Evolutionary conservation across 2,329 filamentous ascomycete genomes (phyloP), one percentile per base, ranked within the genome.

Genomic region (Colletotrichum siamense): DNA sequence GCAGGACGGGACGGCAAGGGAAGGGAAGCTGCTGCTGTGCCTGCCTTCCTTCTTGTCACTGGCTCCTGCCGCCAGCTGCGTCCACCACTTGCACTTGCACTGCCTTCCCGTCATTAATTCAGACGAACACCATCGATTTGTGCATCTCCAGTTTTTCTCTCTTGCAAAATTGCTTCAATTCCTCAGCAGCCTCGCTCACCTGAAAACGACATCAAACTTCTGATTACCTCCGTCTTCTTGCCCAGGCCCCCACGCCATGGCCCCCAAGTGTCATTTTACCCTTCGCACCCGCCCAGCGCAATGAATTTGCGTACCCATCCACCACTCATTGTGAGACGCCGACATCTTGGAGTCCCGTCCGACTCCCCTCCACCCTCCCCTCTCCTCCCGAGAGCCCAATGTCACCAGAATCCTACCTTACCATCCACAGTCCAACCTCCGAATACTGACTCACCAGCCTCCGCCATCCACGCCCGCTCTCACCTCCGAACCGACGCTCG

Each of bases 181-280:
- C 68, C 57, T 49, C 39, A 30, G 26, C 28, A 36, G 18, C 52
- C 12, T 15, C 57, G 36, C 68, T 63, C 68, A 63, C 68, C 68
- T 70, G 68, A 70, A 70, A 70, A 63, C 24, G 34, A 26, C 57
- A 70, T 70, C 68, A 70, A 70, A 70, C 68, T 52, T 63, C 26
- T 70, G 15, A 63, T 70, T 70, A 70, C 28, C 39, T 44, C 16
- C 39, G n/a, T 26, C 26, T 8, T 18, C 30, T 16, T 44, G 39
- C 65, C 39, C 61, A 65, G 39, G 59, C 39, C 66, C 66, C 65
- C 59, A 73, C 71, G 71, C 71, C 71, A 59, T 73, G 71, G 71
- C 57, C 71, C 65, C 66, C 49, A 57, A 3, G 34, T 73, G 22
- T 73, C 65, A 73, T 73, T 63, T 52, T 22, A 52, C 44, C 44